Base-by-base conservation (phyloP, 495 filamentous ascomycete species). In the Tetracladium marchalianum region DNA sequence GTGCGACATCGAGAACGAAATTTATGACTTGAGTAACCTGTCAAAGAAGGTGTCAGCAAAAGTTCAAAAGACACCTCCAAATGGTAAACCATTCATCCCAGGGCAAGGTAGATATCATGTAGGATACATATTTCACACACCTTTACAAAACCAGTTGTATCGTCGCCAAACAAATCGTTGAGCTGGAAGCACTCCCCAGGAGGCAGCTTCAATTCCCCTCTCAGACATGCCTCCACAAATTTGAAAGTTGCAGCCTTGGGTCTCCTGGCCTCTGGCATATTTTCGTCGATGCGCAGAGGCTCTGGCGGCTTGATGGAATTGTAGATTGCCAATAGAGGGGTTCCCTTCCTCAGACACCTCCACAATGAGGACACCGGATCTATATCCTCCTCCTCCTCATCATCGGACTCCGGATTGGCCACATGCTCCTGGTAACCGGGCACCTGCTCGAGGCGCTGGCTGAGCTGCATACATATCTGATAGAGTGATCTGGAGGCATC, bases 81-180 rank as follows among this genome's bases (percentile, higher is more conserved):
- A 27, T 27, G 22, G 22, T 3, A 7, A 27, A 27, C 22, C 22
- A 27, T 27, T 7, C 22, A 3, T 3, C 7, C 22, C 22, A 27
- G 22, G 22, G 22, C 22, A 3, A 27, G 22, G 22, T 3, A 27
- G 22, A 3, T 27, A 27, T 27, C 22, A n/a, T n/a, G n/a, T n/a
- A 7, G 22, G 7, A 7, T 27, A 7, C 22, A 27, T 3, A 92
- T 89, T 66, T 82, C 57, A 53, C 56, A 60, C 58, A 87, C 84
- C 77, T 97, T 98, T 44, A 95, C 90, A 61, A 98, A 96, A 1
- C 92, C 92, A 22, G 89, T 95, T 0, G 92, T 98, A 66, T 95
- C 90, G 47, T 89, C 83, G 5, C 87, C 87, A 61, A 92, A 90
- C 2, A 98, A 68, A 61, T 98, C 90, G 45, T 79, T 83, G 51